Base-by-base conservation (phyloP, 805 yeast genomes). In the Zygosaccharomyces siamensis region DNA sequence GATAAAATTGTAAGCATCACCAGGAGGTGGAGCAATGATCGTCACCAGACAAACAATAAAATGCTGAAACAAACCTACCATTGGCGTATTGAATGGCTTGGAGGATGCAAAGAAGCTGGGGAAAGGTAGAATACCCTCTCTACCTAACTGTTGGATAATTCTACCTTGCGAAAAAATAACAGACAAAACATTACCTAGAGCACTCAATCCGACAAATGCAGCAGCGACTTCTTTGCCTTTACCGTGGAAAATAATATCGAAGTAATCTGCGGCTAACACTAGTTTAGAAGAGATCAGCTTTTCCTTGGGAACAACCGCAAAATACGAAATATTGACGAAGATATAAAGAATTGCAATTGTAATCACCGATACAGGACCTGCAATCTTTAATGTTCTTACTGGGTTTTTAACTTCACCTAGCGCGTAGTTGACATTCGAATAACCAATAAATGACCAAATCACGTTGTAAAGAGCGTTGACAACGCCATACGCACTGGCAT, bases 131-230 rank as follows among this genome's bases (percentile, higher is more conserved):
- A 81, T 76, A 50, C 92, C 92, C 67, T 86, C 93, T 66, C 92
- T 79, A 31, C 89, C 95, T 57, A 87, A 74, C 56, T 84, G 87
- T 65, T 86, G 90, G 45, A 86, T 74, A 52, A 85, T 78, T 71
- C 95, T 77, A 47, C 92, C 90, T 67, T 87, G 95, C 3, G 92
- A 80, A 61, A 85, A 83, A 46, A 84, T 82, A 36, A 86, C 95
- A 14, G 89, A 78, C 67, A 86, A 64, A 39, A 88, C 92, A 61
- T 87, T 88, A 51, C 95, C 96, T 51, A 84, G 72, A 2, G 95
- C 89, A 60, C 86, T 79, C 45, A 88, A 71, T 3, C 95, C 93
- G 42, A 87, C 92, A 62, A 87, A 83, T 1, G 81, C 89, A 10
- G 89, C 79, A 7, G 87, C 76, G 3, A 90, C 93, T 60, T 71